Base-by-base conservation (phyloP, 768 basidiomycete species). In the Mycena epipterygia region DNA sequence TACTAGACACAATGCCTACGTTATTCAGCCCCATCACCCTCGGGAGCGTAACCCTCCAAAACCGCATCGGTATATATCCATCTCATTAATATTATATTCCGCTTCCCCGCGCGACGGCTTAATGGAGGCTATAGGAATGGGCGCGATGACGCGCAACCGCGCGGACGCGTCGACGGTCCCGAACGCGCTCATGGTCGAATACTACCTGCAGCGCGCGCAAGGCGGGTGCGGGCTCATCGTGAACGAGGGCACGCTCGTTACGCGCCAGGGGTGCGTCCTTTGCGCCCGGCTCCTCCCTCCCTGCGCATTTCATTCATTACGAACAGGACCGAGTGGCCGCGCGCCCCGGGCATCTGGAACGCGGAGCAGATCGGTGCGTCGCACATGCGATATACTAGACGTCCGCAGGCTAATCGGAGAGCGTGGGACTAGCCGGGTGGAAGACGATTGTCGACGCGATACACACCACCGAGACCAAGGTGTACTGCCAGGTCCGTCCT, bases 401-500 rank as follows among this genome's bases (percentile, higher is more conserved):
- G n/a, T 9, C 19, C 46, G 35, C 4, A 4, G 4, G 44, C 48
- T 63, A 13, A 63, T 17, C 49, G 13, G 32, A 30, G 14, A 19
- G 21, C 13, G 8, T 16, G 7, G 27, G 9, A 19, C 16, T 29
- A 63, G 71, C 73, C n/a, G 85, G 74, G 2, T 88, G 86, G 86
- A 86, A 83, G 72, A 80, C 79, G 37, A 76, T 89, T 56, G 82
- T 79, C 1, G 84, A 85, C 41, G 81, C 81, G 1, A 85, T 89
- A 12, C 87, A 89, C 67, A 75, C 76, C 11, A 83, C 81, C 41
- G 86, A 84, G 9, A 80, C 83, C 8, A 68, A 79, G 21, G 84
- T 88, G 23, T 86, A 85, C 44, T 57, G 55, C 25, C 64, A 66
- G 32, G 55, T 58, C 32, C 11, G 64, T 42, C 33, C 58, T 68